Percentiles rank a stretch among this genome's conserved stretches.
phyloP scores from a whole-genome alignment of 2,329 filamentous ascomycete species.

The Botrytis pseudocinerea region DNA sequence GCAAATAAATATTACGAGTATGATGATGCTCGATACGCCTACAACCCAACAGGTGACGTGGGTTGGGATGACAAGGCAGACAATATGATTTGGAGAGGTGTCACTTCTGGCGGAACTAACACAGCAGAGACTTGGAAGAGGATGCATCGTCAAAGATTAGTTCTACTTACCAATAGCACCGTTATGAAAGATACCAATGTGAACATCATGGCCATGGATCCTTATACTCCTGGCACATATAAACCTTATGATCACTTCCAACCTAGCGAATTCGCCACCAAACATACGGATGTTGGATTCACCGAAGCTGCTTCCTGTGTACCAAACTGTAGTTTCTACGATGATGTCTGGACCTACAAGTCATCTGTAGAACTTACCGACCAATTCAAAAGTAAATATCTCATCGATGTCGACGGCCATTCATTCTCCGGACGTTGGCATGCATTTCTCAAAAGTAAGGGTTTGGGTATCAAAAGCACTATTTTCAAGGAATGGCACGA shows the following conservation, averaged over 20 bases:
- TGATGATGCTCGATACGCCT: slow-evolving; percentile 58
- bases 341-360: slow-evolving; percentile 50
- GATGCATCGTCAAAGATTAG: slow-evolving; percentile 60
- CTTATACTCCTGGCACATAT: slow-evolving; percentile 45
- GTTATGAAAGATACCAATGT: slow-evolving; percentile 45
- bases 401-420: slow-evolving; percentile 77
- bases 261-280: slow-evolving; percentile 41
- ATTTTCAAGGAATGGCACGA: slow-evolving; percentile 83
- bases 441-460: slow-evolving; percentile 68
- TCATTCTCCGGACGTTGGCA: slow-evolving; percentile 68
- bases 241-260: slow-evolving; percentile 45
- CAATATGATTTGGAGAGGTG: slow-evolving; percentile 63
- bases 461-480: slow-evolving; percentile 74
- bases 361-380: slow-evolving; percentile 55
- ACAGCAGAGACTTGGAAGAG: slow-evolving; percentile 52
- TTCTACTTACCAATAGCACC: slow-evolving; percentile 55
- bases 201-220: slow-evolving; percentile 41
- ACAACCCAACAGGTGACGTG: slow-evolving; percentile 55
- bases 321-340: slow-evolving; percentile 47
- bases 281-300: slow-evolving; percentile 42
- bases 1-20: slow-evolving; percentile 62
- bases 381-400: slow-evolving; percentile 64
- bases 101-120: slow-evolving; percentile 59
- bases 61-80: slow-evolving; percentile 59
- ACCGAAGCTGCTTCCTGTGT: slow-evolving; percentile 49